A percentile compares a stretch with the other conserved stretches of the same genome.
Conservation (phyloP, 2,329 filamentous ascomycete genomes). For the Gnomoniopsis smithogilvyi region DNA sequence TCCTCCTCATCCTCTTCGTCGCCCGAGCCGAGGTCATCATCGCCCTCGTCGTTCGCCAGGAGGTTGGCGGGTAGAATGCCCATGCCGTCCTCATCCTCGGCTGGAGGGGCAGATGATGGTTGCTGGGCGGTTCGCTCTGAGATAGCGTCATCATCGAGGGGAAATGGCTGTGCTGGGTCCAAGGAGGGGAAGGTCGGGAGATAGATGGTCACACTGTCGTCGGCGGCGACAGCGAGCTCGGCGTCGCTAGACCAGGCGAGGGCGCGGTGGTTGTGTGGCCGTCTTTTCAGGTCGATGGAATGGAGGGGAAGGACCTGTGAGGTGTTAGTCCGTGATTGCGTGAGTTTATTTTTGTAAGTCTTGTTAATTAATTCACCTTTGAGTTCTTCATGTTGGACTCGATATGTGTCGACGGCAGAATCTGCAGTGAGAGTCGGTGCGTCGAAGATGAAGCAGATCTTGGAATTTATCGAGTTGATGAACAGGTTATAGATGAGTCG, state of each 20-base stretch:
- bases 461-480: too few relatives aligned
- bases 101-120: background rate
- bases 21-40: conserved; percentile 16
- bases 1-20: conserved; percentile 21
- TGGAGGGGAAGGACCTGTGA: background rate
- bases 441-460: too few relatives aligned
- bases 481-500: too few relatives aligned
- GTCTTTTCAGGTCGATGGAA: conserved; percentile 8
- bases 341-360: background rate
- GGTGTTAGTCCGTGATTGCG: background rate
- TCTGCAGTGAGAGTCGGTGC: background rate
- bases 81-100: background rate
- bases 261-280: conserved; percentile 32
- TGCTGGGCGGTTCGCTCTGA: too few relatives aligned
- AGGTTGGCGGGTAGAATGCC: conserved; percentile 14
- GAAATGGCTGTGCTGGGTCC: conserved; percentile 4
- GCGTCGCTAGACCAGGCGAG: conserved; percentile 55
- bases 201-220: conserved; percentile 51
- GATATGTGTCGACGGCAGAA: background rate
- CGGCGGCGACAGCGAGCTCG: conserved; percentile 54
- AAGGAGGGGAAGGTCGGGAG: conserved; percentile 41
- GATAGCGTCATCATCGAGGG: conserved; percentile 14
- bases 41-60: conserved; percentile 22
- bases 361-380: conserved; percentile 4
- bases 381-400: conserved; percentile 8